These are phyloP conservation scores for Boletus sensibilis DNA, from an alignment of 768 basidiomycete genomes.

Conservation along the genomic window DNA sequence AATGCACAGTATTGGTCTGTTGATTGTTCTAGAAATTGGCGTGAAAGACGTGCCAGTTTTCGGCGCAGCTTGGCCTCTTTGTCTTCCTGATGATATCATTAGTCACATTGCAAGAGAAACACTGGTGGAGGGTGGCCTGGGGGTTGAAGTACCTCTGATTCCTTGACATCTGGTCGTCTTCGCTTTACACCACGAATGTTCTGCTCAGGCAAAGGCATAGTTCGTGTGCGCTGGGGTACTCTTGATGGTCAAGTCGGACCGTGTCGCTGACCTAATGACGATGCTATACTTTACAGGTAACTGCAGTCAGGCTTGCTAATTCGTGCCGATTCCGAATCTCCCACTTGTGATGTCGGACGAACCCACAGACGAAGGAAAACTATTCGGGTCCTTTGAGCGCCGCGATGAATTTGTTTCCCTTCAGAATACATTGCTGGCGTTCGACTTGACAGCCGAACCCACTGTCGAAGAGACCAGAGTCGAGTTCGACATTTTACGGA, in stretches of 20 bases:
- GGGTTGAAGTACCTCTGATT: slow-evolving; percentile 22
- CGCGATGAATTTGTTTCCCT: slow-evolving; percentile 55
- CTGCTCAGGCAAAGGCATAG: slow-evolving; percentile 10
- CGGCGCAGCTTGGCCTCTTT: slow-evolving; percentile 43
- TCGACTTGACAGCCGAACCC: slow-evolving; percentile 46
- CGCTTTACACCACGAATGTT: slow-evolving; percentile 39
- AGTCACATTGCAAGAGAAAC: neutral
- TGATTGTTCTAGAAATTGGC: slow-evolving; percentile 7
- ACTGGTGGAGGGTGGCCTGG: neutral
- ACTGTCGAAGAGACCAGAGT: slow-evolving; percentile 42
- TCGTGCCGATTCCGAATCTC: neutral
- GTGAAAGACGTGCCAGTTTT: slow-evolving; percentile 51
- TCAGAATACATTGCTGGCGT: slow-evolving; percentile 50
- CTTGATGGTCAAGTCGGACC: too few species aligned
- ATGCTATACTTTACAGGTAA: neutral
- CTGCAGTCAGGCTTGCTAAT: neutral
- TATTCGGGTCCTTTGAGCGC: slow-evolving; percentile 60
- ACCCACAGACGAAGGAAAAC: slow-evolving; percentile 38
- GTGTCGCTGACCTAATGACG: slow-evolving; percentile 23
- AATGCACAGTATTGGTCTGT: slow-evolving; percentile 11
- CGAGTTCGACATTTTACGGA: slow-evolving; percentile 43
- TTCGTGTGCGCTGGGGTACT: neutral
- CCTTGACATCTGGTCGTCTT: slow-evolving; percentile 42
- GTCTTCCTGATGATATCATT: slow-evolving; percentile 35
- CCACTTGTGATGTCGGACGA: slow-evolving; percentile 39